These are phyloP conservation scores for Fusarium tupiense DNA, from an alignment of 2,329 filamentous ascomycete genomes.

Conservation along the genomic window DNA sequence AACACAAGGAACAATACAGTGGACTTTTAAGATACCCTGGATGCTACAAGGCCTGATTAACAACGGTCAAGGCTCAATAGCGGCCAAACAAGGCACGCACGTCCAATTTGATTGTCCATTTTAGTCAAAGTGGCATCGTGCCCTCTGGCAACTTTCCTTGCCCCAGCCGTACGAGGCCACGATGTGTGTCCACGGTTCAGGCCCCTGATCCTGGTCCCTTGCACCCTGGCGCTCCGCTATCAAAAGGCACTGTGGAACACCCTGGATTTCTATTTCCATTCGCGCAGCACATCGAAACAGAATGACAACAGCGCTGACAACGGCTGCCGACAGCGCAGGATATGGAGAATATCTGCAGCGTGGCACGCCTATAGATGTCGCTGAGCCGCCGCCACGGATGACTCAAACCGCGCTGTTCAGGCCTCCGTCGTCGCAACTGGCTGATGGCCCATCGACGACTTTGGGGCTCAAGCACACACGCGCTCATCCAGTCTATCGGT, in stretches of 20 bases:
- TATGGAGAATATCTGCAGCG: constrained; percentile 26
- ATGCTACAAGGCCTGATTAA: not conserved
- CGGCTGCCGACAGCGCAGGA: constrained; percentile 25
- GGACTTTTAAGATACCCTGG: not conserved
- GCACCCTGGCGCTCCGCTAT: constrained; percentile 11
- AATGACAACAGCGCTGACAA: constrained; percentile 25
- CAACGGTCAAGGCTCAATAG: not conserved
- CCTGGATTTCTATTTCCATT: constrained; percentile 15
- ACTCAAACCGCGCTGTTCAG: constrained; percentile 20
- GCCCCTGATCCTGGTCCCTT: constrained; percentile 23
- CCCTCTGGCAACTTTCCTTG: constrained; percentile 27
- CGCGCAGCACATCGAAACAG: constrained; percentile 6
- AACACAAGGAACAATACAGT: not conserved
- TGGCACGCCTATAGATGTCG: constrained; percentile 20
- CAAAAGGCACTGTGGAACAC: constrained; percentile 18
- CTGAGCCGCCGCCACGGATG: constrained; percentile 38
- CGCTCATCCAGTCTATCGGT: constrained; percentile 17
- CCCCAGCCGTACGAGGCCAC: constrained; percentile 33
- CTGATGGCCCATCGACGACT: constrained; percentile 12
- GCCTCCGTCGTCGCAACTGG: constrained; percentile 31
- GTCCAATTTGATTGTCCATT: constrained; percentile 9
- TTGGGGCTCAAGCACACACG: constrained; percentile 32
- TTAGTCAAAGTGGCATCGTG: constrained; percentile 31
- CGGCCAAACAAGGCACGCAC: constrained; percentile 14
- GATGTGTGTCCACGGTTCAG: constrained; percentile 20